Evolutionary conservation across 805 yeast species (phyloP).

Genomic region (Candida multigemmis): DNA sequence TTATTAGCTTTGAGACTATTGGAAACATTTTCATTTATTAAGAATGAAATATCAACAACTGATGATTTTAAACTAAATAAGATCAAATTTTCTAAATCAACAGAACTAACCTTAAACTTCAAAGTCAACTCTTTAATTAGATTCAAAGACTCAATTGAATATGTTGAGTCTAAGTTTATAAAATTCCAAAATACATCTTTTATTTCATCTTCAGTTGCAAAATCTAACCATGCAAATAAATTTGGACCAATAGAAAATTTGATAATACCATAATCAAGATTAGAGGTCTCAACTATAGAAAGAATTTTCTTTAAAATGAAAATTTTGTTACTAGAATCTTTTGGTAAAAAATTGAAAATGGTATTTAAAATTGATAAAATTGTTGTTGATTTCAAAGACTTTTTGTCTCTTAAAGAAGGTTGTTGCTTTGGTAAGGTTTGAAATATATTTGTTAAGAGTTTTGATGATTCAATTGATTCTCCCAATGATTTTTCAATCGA

Average conservation of each 20-base stretch:
- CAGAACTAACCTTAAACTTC: constrained; percentile 10
- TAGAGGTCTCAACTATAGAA: constrained; percentile 17
- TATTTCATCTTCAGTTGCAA: constrained; percentile 18
- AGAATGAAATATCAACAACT: constrained; percentile 30
- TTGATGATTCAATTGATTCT: constrained; percentile 8
- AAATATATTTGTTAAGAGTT: constrained; percentile 17
- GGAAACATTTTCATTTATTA: constrained; percentile 32
- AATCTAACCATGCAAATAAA: constrained; percentile 28
- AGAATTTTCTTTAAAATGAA: constrained; percentile 22
- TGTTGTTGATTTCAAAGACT: constrained; percentile 30
- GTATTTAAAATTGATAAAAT: constrained; percentile 31
- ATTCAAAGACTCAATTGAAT: constrained; percentile 20
- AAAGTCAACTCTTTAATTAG: constrained; percentile 27
- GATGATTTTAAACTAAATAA: constrained; percentile 27
- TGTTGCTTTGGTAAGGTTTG: constrained; percentile 24
- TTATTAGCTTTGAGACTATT: constrained; percentile 17
- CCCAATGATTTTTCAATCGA: constrained; percentile 15
- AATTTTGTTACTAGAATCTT: constrained; percentile 19
- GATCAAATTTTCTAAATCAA: constrained; percentile 20
- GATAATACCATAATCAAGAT: constrained; percentile 22
- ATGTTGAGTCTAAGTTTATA: constrained; percentile 22
- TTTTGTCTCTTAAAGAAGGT: constrained; percentile 35
- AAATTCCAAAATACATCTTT: constrained; percentile 28
- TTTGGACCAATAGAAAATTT: constrained; percentile 26
- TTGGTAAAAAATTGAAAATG: constrained; percentile 32